These are phyloP conservation scores for Phlebiopsis gigantea DNA, from an alignment of 768 basidiomycete species.

Conservation along the genomic window DNA sequence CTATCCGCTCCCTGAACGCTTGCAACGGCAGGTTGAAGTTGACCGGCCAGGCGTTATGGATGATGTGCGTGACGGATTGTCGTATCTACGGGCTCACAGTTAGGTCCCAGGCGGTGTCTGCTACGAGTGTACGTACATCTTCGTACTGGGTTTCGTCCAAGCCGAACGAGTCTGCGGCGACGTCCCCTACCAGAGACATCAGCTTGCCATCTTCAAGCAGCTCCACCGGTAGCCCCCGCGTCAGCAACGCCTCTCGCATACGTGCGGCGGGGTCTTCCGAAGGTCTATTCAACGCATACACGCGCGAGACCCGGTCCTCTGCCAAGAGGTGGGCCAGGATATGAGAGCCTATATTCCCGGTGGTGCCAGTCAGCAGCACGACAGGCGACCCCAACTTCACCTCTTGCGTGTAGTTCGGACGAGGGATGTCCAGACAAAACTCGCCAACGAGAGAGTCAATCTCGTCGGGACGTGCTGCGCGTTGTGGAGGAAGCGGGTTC, in stretches of 20 bases:
- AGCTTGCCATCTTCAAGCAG: not conserved
- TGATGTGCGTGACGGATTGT: not conserved
- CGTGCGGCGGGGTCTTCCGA: not conserved
- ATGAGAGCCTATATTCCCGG: slow-evolving; percentile 11
- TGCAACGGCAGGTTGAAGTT: slow-evolving; percentile 2
- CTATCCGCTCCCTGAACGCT: slow-evolving; percentile 1
- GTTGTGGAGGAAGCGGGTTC: too few species aligned
- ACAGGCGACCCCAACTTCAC: not conserved
- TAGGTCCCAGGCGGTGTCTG: not conserved
- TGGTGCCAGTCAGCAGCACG: slow-evolving; percentile 9
- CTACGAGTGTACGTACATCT: not conserved
- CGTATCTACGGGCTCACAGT: not conserved
- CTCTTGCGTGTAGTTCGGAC: not conserved
- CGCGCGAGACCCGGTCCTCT: not conserved
- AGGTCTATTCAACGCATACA: slow-evolving; percentile 2
- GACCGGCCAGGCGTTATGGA: slow-evolving; percentile 9
- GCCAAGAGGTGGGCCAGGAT: slow-evolving; percentile 3
- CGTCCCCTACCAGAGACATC: slow-evolving; percentile 1
- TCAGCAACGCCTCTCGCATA: not conserved
- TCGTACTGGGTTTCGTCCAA: not conserved
- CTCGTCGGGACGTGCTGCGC: not conserved
- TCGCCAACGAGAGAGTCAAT: not conserved
- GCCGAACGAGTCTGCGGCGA: not conserved
- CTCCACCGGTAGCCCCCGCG: not conserved
- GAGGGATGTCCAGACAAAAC: not conserved